Percentiles rank a stretch among this genome's conserved stretches.
Evolutionary conservation across 2,329 filamentous ascomycete species (phyloP).

Genomic region (Fusarium sp.): DNA sequence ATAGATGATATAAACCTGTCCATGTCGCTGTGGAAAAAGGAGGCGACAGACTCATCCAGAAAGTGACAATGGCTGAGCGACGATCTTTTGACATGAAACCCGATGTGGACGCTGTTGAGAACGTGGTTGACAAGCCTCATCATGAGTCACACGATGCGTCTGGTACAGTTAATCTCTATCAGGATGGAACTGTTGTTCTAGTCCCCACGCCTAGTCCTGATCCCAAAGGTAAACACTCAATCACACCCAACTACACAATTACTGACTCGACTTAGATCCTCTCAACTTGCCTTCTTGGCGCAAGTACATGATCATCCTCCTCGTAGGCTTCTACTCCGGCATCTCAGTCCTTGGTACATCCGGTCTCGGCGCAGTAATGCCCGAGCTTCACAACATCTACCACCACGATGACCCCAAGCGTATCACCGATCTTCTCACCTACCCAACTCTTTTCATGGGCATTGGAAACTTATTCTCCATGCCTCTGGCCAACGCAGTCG

Average conservation of each 20-base stretch:
- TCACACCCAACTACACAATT: fast-evolving
- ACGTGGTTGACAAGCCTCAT: neutral
- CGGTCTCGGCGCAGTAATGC: constrained; percentile 1
- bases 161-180: constrained; percentile 12
- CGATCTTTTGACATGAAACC: constrained; percentile 6
- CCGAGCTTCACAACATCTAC: neutral
- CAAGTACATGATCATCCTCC: constrained; percentile 16
- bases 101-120: constrained; percentile 6
- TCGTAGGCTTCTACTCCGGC: constrained; percentile 18
- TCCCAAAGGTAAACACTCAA: neutral
- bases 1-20: constrained; percentile 1
- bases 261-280: neutral
- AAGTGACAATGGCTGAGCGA: constrained; percentile 12
- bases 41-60: neutral
- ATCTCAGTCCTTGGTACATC: constrained; percentile 19
- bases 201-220: constrained; percentile 12
- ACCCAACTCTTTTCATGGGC: constrained; percentile 15
- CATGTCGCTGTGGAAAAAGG: fast-evolving
- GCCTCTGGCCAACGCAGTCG: constrained; percentile 1
- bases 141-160: constrained; percentile 2
- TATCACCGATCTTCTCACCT: neutral
- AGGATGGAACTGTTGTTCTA: constrained; percentile 11
- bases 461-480: constrained; percentile 8
- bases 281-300: constrained; percentile 7
- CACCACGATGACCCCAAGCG: constrained; percentile 10